These are phyloP conservation scores for Arabidopsis arenosa DNA, from an alignment of 345 rosid genomes.

Conservation along the genomic window DNA sequence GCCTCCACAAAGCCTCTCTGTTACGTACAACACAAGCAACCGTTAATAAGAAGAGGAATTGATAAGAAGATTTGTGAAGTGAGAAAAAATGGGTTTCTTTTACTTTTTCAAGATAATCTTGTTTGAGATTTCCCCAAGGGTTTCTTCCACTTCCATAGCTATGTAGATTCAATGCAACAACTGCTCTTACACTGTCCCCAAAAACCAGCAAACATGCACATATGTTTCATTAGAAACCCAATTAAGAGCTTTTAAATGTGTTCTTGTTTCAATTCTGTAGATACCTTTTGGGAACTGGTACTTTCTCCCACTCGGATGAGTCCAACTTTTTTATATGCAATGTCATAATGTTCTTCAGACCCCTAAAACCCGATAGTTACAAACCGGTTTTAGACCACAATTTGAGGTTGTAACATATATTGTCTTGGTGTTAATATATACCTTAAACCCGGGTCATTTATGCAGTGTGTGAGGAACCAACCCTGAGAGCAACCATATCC, in stretches of 20 bases:
- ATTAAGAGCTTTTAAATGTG: not conserved
- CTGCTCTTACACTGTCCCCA: slow-evolving; percentile 78
- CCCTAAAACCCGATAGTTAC: slow-evolving; percentile 53
- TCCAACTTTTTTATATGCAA: slow-evolving; percentile 76
- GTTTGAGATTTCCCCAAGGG: slow-evolving; percentile 91
- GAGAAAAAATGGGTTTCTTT: slow-evolving; percentile 21
- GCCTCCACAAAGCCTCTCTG: slow-evolving; percentile 98
- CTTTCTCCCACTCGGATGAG: slow-evolving; percentile 87
- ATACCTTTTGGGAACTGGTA: slow-evolving; percentile 92
- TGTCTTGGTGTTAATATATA: slow-evolving; percentile 44
- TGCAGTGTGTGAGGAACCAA: slow-evolving; percentile 97
- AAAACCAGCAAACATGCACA: slow-evolving; percentile 2
- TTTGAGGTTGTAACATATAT: slow-evolving; percentile 14
- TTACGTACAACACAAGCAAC: slow-evolving; percentile 32
- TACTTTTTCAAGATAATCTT: slow-evolving; percentile 88
- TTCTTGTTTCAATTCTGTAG: slow-evolving; percentile 3
- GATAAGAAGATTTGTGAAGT: not conserved
- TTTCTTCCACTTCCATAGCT: slow-evolving; percentile 95
- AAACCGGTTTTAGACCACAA: slow-evolving; percentile 17
- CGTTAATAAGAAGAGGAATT: not conserved
- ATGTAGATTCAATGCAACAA: slow-evolving; percentile 88
- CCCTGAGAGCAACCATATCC: slow-evolving; percentile 94
- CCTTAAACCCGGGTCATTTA: slow-evolving; percentile 85
- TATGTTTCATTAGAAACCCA: slow-evolving; percentile 8
- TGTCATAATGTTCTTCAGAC: slow-evolving; percentile 84